phyloP scores from a whole-genome alignment of 1,284 basidiomycete species.

The Heterobasidion annosum region DNA sequence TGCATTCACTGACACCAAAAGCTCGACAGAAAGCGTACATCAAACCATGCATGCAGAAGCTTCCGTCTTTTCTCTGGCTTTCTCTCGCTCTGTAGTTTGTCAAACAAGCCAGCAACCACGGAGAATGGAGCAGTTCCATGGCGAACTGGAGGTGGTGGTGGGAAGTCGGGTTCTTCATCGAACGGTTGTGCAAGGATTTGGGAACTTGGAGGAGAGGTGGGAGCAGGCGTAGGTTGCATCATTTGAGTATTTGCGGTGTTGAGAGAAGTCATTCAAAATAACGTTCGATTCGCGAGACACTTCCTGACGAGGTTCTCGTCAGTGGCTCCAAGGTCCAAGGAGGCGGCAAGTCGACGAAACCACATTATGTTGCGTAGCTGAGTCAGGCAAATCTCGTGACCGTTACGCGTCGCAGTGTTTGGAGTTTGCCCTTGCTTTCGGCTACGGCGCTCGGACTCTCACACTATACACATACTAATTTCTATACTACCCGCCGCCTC shows the following conservation, averaged over 20 bases:
- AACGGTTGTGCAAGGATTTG: not conserved
- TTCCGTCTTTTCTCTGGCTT: conserved; percentile 63
- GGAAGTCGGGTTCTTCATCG: conserved; percentile 21
- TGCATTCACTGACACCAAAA: not conserved
- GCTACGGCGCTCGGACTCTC: not conserved
- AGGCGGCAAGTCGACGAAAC: too few species aligned
- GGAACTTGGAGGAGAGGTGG: not conserved
- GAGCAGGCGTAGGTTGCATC: not conserved
- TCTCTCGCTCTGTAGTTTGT: conserved; percentile 57
- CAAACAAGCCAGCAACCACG: conserved; percentile 57
- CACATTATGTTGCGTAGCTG: not conserved
- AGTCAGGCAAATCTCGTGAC: not conserved
- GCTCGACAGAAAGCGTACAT: conserved; percentile 35
- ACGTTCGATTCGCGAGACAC: not conserved
- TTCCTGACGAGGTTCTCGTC: not conserved
- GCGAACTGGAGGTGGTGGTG: conserved; percentile 47
- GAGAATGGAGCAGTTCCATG: conserved; percentile 58
- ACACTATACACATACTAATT: not conserved
- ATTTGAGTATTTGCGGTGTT: not conserved
- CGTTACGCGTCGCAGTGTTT: not conserved
- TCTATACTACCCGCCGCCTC: not conserved
- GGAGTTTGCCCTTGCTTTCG: not conserved
- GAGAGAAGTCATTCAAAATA: not conserved
- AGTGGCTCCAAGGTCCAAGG: too few species aligned
- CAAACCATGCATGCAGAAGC: conserved; percentile 62